These are phyloP conservation scores for Citropsis articulata DNA, from an alignment of 345 rosid species.

Conservation along the genomic window DNA sequence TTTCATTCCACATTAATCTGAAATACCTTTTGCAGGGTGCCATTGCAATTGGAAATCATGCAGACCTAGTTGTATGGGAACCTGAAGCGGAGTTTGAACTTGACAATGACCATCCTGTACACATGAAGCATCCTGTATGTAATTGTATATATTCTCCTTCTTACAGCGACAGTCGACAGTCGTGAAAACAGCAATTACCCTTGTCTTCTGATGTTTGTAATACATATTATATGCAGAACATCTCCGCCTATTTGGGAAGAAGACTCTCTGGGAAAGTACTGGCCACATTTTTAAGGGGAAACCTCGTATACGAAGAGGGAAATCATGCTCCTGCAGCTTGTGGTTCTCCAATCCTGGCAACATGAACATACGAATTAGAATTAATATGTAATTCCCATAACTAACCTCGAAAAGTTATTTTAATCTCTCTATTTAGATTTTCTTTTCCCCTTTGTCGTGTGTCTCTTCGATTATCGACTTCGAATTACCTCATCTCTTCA, in stretches of 20 bases:
- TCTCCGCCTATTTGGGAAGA: conserved; percentile 82
- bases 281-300: conserved; percentile 85
- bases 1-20: conserved; percentile 2
- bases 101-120: conserved; percentile 55
- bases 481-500: neutral
- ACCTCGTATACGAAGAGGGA: conserved; percentile 78
- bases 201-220: neutral
- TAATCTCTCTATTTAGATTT: neutral
- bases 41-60: conserved; percentile 69
- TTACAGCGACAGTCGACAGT: too few relatives aligned
- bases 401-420: neutral
- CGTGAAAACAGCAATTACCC: too few relatives aligned
- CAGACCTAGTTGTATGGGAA: conserved; percentile 84
- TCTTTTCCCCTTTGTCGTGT: neutral
- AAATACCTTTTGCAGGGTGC: conserved; percentile 50
- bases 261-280: conserved; percentile 74
- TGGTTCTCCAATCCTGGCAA: conserved; percentile 62
- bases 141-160: neutral
- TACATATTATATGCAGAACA: conserved; percentile 39
- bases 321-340: conserved; percentile 81
- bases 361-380: conserved; percentile 9
- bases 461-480: neutral
- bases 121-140: conserved; percentile 74
- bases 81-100: conserved; percentile 69
- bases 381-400: neutral